These are phyloP conservation scores for Rubroboletus satanas DNA, from an alignment of 768 basidiomycete genomes.

Conservation along the genomic window DNA sequence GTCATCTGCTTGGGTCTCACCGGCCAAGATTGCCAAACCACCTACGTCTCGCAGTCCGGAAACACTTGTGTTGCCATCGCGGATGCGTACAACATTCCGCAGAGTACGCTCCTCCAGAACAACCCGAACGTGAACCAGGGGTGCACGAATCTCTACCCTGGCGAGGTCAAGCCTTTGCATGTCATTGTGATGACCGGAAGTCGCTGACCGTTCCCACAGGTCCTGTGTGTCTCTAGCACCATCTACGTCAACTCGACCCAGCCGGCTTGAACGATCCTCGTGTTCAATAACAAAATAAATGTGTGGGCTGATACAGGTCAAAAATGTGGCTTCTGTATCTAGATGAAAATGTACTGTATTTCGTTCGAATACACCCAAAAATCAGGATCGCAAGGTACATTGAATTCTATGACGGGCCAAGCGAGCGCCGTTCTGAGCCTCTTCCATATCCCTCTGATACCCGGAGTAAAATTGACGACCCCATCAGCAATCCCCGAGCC, in stretches of 20 bases:
- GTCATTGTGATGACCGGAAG: not conserved
- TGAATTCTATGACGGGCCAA: not conserved
- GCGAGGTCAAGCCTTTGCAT: slow-evolving; percentile 42
- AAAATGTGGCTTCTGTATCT: not conserved
- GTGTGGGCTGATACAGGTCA: not conserved
- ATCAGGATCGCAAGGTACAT: not conserved
- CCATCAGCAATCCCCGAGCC: not conserved
- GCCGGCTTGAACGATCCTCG: slow-evolving; percentile 1
- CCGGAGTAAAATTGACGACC: not conserved
- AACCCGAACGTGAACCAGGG: slow-evolving; percentile 57
- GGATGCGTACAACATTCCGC: slow-evolving; percentile 37
- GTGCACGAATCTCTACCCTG: slow-evolving; percentile 55
- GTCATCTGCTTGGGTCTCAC: slow-evolving; percentile 53
- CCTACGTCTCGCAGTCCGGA: slow-evolving; percentile 43
- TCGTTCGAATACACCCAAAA: not conserved
- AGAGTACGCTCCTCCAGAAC: slow-evolving; percentile 49
- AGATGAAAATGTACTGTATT: not conserved
- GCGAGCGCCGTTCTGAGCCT: not conserved
- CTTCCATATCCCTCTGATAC: not conserved
- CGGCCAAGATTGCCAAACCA: slow-evolving; percentile 54
- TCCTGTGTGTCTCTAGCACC: slow-evolving; percentile 24
- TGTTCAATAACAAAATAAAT: not conserved
- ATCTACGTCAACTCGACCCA: slow-evolving; percentile 23
- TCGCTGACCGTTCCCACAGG: slow-evolving; percentile 14
- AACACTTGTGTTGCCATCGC: slow-evolving; percentile 51